Conservation (phyloP, 106 monocot genomes). For the Alisma plantagoaquatica region DNA sequence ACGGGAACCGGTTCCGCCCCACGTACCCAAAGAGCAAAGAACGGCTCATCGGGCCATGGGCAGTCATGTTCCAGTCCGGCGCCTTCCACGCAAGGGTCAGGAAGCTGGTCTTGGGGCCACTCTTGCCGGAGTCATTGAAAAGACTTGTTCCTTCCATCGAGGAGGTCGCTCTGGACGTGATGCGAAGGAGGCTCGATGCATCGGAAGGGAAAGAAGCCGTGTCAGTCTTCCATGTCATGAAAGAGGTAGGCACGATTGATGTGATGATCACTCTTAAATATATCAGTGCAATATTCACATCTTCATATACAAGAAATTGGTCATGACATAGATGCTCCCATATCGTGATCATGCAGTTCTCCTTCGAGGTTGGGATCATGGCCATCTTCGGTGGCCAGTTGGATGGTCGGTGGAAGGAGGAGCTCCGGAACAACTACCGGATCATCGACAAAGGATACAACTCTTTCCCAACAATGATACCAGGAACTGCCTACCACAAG, state of each 20-base stretch:
- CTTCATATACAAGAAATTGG: not conserved
- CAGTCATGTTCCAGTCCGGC: conserved; percentile 79
- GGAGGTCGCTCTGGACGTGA: conserved; percentile 24
- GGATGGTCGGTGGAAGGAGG: conserved; percentile 18
- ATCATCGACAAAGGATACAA: conserved; percentile 86
- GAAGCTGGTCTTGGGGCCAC: conserved; percentile 34
- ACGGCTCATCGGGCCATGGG: conserved; percentile 57
- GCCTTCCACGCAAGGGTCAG: conserved; percentile 50
- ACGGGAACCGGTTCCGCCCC: conserved; percentile 56
- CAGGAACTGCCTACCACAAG: conserved; percentile 46
- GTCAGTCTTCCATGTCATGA: conserved; percentile 68
- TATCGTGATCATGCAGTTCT: conserved; percentile 22
- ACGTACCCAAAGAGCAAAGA: conserved; percentile 86
- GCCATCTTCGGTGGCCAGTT: conserved; percentile 57
- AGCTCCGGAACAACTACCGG: conserved; percentile 62
- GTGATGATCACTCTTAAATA: not conserved
- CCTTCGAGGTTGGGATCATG: conserved; percentile 70
- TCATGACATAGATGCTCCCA: not conserved
- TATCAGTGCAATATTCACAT: not conserved
- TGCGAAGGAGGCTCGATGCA: conserved; percentile 21
- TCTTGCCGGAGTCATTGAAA: conserved; percentile 41
- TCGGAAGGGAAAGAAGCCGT: no score
- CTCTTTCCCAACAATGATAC: conserved; percentile 51
- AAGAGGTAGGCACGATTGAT: conserved; percentile 28
- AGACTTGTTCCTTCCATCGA: conserved; percentile 35